phyloP scores from a whole-genome alignment of 805 yeast genomes.

The Lipomyces yamanashiensis region DNA sequence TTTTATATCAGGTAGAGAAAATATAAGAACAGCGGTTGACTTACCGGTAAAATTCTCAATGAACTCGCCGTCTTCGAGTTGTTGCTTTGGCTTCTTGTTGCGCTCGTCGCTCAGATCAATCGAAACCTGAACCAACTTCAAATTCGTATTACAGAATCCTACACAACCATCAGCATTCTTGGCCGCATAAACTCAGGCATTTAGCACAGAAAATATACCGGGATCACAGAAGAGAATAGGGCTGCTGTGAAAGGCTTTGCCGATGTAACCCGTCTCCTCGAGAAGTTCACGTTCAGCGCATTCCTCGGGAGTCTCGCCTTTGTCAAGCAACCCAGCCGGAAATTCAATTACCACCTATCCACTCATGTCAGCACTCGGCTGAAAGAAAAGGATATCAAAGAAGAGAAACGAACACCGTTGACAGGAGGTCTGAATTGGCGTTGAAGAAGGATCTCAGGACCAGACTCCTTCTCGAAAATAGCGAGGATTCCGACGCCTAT shows the following conservation, averaged over 20 bases:
- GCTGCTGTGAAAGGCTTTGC: constrained; percentile 55
- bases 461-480: constrained; percentile 57
- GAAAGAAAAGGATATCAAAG: too few relatives aligned
- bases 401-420: constrained; percentile 64
- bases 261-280: constrained; percentile 93
- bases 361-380: neutral
- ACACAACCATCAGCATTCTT: neutral
- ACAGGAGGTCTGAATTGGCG: constrained; percentile 95
- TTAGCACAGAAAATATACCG: constrained; percentile 48
- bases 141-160: constrained; percentile 79
- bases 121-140: constrained; percentile 75
- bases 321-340: constrained; percentile 95
- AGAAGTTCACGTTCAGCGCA: constrained; percentile 87
- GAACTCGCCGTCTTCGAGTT: constrained; percentile 88
- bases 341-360: constrained; percentile 61
- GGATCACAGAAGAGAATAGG: constrained; percentile 74
- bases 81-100: constrained; percentile 70
- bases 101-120: constrained; percentile 70
- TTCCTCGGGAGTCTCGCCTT: constrained; percentile 67
- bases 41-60: constrained; percentile 74
- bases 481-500: constrained; percentile 78
- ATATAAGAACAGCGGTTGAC: neutral
- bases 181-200: neutral
- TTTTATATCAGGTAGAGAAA: neutral
- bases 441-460: constrained; percentile 66